These are phyloP conservation scores for Leccinum broughii DNA, from an alignment of 768 basidiomycete species.

Conservation along the genomic window DNA sequence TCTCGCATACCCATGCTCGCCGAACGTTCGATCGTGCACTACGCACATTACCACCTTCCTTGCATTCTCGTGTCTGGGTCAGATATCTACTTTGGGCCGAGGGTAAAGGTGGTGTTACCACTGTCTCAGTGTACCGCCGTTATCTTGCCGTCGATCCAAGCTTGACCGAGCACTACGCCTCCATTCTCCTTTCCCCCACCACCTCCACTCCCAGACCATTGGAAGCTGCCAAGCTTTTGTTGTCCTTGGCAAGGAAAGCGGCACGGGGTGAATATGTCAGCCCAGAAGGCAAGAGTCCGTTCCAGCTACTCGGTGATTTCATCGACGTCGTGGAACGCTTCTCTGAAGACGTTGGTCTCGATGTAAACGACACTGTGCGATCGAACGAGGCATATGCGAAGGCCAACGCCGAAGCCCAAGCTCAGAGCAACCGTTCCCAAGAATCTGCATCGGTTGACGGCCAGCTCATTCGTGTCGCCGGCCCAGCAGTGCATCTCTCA, in stretches of 20 bases:
- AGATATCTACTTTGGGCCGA: constrained; percentile 94
- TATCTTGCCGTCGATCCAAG: constrained; percentile 83
- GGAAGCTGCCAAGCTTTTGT: constrained; percentile 89
- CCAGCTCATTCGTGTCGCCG: constrained; percentile 69
- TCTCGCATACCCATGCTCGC: constrained; percentile 89
- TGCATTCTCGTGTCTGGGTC: constrained; percentile 91
- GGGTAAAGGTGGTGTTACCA: constrained; percentile 72
- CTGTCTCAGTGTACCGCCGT: constrained; percentile 81
- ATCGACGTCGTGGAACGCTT: constrained; percentile 88
- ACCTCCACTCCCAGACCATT: constrained; percentile 74
- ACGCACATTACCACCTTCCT: constrained; percentile 88
- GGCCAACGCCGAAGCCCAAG: constrained; percentile 46
- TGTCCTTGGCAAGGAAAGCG: constrained; percentile 83
- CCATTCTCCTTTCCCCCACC: constrained; percentile 59
- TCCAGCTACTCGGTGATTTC: constrained; percentile 91
- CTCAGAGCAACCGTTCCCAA: constrained; percentile 28
- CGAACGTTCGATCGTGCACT: constrained; percentile 93
- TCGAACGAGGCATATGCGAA: constrained; percentile 53
- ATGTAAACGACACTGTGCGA: constrained; percentile 68
- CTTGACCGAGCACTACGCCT: constrained; percentile 76
- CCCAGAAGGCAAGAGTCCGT: constrained; percentile 92
- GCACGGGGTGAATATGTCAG: constrained; percentile 80
- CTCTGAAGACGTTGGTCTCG: constrained; percentile 90
- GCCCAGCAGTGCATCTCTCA: constrained; percentile 56
- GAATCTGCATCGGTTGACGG: constrained; percentile 54